phyloP scores from a whole-genome alignment of 345 rosid species.

The Eucalyptus camaldulensis region DNA sequence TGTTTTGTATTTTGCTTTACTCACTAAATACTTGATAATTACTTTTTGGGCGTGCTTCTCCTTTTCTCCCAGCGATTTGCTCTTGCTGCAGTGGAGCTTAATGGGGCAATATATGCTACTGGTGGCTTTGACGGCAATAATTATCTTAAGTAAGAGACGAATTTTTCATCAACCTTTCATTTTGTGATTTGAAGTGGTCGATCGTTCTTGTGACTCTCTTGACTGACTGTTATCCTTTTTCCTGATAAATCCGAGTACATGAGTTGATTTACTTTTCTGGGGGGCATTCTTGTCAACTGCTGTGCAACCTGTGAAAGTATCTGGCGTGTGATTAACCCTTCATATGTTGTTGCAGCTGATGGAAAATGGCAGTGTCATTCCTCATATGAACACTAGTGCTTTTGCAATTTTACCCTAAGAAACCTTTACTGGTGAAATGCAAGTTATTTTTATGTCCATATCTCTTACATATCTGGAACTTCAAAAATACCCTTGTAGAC shows the following conservation, averaged over 20 bases:
- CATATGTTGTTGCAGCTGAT: background rate
- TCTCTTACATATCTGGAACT: background rate
- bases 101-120: too few relatives aligned
- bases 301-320: background rate
- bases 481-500: background rate
- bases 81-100: too few relatives aligned
- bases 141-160: too few relatives aligned
- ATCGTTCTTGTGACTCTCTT: background rate
- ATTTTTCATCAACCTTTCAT: too few relatives aligned
- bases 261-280: background rate
- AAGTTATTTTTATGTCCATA: background rate
- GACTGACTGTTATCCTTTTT: background rate
- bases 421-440: background rate
- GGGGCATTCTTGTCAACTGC: background rate
- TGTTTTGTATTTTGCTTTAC: too few relatives aligned
- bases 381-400: background rate
- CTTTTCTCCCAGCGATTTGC: too few relatives aligned
- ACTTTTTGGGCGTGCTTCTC: too few relatives aligned
- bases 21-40: too few relatives aligned
- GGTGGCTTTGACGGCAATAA: too few relatives aligned
- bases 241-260: background rate
- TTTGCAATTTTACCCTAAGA: background rate
- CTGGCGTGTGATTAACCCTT: background rate
- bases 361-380: background rate
- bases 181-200: background rate